Conservation (phyloP, 257 asterid genomes). For the Nicotiana otophora region DNA sequence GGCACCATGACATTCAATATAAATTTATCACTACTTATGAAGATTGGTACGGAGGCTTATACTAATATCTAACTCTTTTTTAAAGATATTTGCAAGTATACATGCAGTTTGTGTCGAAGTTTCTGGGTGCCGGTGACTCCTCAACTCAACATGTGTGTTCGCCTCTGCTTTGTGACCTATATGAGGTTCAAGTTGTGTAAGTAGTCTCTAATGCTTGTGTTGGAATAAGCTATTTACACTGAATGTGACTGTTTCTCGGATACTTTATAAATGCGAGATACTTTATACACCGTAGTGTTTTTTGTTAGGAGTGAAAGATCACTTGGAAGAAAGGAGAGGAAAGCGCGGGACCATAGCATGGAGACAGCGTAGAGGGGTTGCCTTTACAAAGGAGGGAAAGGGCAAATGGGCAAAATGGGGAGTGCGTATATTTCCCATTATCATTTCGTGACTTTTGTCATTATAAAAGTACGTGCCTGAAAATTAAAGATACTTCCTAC, state of each 20-base stretch:
- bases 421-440: neutral
- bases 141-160: too few species aligned
- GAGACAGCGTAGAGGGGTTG: neutral
- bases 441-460: neutral
- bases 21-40: too few species aligned
- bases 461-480: neutral
- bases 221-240: accelerated
- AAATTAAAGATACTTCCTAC: too few species aligned
- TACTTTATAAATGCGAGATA: too few species aligned
- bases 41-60: too few species aligned
- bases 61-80: too few species aligned
- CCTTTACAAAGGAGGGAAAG: constrained; percentile 7
- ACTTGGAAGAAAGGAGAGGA: neutral
- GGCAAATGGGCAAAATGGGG: neutral
- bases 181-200: too few species aligned
- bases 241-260: accelerated
- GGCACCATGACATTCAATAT: too few species aligned
- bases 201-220: accelerated
- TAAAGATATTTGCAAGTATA: too few species aligned
- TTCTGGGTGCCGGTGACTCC: too few species aligned
- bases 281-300: accelerated
- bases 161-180: too few species aligned
- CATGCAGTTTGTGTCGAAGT: too few species aligned
- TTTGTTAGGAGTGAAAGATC: neutral
- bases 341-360: neutral